Percentiles rank a stretch among this genome's conserved stretches.
Conservation (phyloP, 192 early-diverging fungal genomes). For the Coemansia sp. region DNA sequence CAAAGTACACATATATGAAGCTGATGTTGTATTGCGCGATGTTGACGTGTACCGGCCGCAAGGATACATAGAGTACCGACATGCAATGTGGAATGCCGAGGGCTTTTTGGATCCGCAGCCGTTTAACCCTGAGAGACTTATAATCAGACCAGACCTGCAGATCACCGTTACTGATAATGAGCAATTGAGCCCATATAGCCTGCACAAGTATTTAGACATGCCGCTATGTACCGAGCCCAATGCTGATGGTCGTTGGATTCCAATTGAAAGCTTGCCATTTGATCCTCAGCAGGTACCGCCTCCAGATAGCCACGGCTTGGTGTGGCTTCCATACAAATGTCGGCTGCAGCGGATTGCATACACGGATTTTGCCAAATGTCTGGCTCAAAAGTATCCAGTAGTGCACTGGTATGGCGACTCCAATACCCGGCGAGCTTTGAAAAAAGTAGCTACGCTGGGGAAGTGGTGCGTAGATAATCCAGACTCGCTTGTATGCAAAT, state of each 20-base stretch:
- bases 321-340: constrained; percentile 55
- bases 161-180: constrained; percentile 3
- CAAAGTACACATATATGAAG: constrained; percentile 51
- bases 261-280: constrained; percentile 17
- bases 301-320: constrained; percentile 29
- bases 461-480: constrained; percentile 43
- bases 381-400: constrained; percentile 27
- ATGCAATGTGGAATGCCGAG: constrained; percentile 52
- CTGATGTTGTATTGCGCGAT: constrained; percentile 39
- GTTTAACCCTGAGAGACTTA: constrained; percentile 21
- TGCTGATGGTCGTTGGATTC: constrained; percentile 50
- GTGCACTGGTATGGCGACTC: constrained; percentile 56
- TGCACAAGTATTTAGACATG: constrained; percentile 29
- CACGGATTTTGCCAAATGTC: constrained; percentile 37
- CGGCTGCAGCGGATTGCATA: constrained; percentile 33
- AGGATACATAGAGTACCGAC: constrained; percentile 40
- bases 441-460: constrained; percentile 46
- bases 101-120: constrained; percentile 24
- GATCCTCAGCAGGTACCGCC: constrained; percentile 5
- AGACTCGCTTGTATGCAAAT: constrained; percentile 25
- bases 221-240: constrained; percentile 44
- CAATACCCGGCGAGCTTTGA: constrained; percentile 51
- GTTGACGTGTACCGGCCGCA: constrained; percentile 34
- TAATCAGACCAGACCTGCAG: background rate
- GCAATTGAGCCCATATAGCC: constrained; percentile 5